These are phyloP conservation scores for Loxodes magnus DNA, from an alignment of 73 alveolate species.

Conservation along the genomic window DNA sequence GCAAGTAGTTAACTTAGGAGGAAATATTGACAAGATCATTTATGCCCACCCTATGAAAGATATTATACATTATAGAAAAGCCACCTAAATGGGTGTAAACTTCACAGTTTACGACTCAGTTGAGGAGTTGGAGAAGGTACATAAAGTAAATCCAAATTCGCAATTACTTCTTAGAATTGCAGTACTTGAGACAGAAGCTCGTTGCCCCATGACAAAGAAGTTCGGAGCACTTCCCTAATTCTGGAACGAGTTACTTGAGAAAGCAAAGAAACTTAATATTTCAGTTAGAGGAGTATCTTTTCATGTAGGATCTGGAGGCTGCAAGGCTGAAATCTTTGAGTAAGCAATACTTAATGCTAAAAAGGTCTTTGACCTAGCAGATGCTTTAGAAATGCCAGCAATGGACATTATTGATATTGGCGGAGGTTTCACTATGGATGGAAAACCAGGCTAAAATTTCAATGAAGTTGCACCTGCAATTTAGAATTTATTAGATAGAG, in stretches of 20 bases:
- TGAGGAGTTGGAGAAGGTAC: not conserved
- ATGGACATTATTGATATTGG: conserved; percentile 1
- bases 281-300: not conserved
- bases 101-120: not conserved
- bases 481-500: not conserved
- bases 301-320: conserved; percentile 6
- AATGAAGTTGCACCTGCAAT: conserved; percentile 6
- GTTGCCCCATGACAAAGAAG: not conserved
- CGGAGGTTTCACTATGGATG: conserved; percentile 8
- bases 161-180: not conserved
- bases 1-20: conserved; percentile 2
- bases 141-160: conserved; percentile 1
- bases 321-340: not conserved
- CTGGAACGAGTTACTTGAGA: not conserved
- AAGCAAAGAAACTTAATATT: not conserved
- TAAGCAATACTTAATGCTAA: not conserved
- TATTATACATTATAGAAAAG: not conserved
- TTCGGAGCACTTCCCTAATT: not conserved
- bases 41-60: conserved; percentile 10
- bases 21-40: not conserved
- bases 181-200: not conserved
- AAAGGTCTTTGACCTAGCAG: not conserved
- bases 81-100: not conserved
- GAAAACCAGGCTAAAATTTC: not conserved
- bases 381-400: not conserved